Percentiles rank a stretch among this genome's conserved stretches.
Evolutionary conservation across 441 rosid species (phyloP).

Genomic region (Arabidopsis lyrata): DNA sequence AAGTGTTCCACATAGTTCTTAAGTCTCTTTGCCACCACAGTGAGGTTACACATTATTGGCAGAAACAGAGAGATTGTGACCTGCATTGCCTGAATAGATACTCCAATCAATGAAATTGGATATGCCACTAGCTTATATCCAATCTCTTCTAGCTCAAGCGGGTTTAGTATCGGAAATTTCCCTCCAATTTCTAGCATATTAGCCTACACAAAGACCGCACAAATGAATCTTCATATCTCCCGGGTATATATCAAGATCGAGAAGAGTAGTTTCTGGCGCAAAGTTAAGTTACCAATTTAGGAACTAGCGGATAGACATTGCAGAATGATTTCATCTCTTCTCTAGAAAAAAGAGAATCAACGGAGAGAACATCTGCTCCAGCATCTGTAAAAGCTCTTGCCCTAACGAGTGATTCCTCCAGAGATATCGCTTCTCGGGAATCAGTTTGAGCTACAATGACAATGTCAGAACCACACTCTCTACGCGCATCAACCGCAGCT

Average conservation of each 20-base stretch:
- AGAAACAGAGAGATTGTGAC: slow-evolving; percentile 40
- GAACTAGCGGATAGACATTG: slow-evolving; percentile 72
- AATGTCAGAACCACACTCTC: slow-evolving; percentile 78
- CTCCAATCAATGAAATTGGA: slow-evolving; percentile 90
- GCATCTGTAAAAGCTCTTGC: slow-evolving; percentile 93
- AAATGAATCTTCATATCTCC: slow-evolving; percentile 37
- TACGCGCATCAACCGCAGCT: slow-evolving; percentile 91
- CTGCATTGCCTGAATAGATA: slow-evolving; percentile 94
- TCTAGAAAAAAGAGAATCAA: slow-evolving; percentile 81
- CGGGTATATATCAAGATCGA: neutral
- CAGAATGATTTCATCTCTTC: slow-evolving; percentile 95
- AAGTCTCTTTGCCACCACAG: slow-evolving; percentile 17
- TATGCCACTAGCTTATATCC: slow-evolving; percentile 86
- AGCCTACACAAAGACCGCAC: slow-evolving; percentile 53
- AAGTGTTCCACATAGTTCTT: slow-evolving; percentile 15
- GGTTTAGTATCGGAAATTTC: slow-evolving; percentile 73
- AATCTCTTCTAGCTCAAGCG: slow-evolving; percentile 80
- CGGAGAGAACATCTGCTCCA: slow-evolving; percentile 88
- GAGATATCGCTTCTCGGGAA: slow-evolving; percentile 83
- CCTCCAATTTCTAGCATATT: slow-evolving; percentile 98
- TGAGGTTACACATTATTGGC: neutral
- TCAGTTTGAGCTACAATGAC: slow-evolving; percentile 84
- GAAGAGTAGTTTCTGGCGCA: neutral
- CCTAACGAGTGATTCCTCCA: slow-evolving; percentile 85
- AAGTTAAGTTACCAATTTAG: slow-evolving; percentile 70